Evolutionary conservation across 2,329 filamentous ascomycete species (phyloP), one percentile per base, ranked within the genome.

Genomic region (Exserohilum rostratum): DNA sequence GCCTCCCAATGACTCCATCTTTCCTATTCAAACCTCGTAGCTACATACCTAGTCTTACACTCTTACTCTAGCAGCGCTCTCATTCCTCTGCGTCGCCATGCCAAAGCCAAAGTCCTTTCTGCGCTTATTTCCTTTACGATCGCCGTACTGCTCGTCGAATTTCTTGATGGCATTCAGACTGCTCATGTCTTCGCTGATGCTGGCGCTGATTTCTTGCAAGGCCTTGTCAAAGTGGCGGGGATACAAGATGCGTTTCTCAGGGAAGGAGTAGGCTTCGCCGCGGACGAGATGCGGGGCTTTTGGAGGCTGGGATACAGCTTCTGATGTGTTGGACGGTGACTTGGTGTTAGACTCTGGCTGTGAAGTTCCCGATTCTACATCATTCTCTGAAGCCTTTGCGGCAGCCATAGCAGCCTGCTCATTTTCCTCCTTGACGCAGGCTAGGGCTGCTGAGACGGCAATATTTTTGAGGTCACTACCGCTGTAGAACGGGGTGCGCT

Each of bases 81-180:
- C 73, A 44, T 68, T 67, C 9, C 56, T 46, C 33, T 66, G 62
- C 6, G 55, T 70, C 25, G 58, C 43, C 17, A 69, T 67, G 2
- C 75, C 75, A 64, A 85, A 85, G 3, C 83, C 83, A 73, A 80
- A 82, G 0, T 78, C 77, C 22, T 74, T 85, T 74, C 84, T 87
- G 71, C 84, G 85, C 69, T 85, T 83, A 64, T 85, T 84, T 1
- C 83, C 85, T 68, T 86, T 88, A 31, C 88, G 84, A 71, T 96
- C 92, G 22, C 95, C 93, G 73, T 93, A 99, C 73, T 93, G 90
- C 77, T 96, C 91, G 71, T 99, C 95, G 70, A 98, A 99, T 77
- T 96, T 96, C 66, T 91, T 85, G 67, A 99, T 96, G 11, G 90
- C 90, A 61, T 86, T 85, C 58, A 99, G 79, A 29, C 87, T 91